These are phyloP conservation scores for Aspergillus sp. DNA, from an alignment of 2,329 filamentous ascomycete species.

Conservation along the genomic window DNA sequence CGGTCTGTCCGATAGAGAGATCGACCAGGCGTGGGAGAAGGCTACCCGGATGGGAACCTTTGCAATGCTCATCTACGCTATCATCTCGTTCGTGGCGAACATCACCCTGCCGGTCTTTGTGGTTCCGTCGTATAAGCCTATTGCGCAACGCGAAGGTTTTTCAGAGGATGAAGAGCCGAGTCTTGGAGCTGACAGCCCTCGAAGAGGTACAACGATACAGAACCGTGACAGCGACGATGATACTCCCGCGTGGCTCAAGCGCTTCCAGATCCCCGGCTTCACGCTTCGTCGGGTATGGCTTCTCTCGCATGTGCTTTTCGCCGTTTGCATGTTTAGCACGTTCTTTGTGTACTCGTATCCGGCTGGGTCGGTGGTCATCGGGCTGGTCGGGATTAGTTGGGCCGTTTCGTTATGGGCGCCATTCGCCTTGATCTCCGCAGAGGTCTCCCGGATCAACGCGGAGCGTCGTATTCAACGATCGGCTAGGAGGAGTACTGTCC, in stretches of 20 bases:
- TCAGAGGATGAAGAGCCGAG: conserved; percentile 14
- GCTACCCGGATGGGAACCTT: conserved; percentile 83
- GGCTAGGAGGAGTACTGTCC: neutral
- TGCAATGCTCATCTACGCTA: conserved; percentile 78
- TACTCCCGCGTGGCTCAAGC: conserved; percentile 42
- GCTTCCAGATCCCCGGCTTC: conserved; percentile 68
- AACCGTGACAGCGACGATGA: conserved; percentile 2
- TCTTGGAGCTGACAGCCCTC: conserved; percentile 13
- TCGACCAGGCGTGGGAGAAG: conserved; percentile 72
- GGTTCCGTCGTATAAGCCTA: conserved; percentile 59
- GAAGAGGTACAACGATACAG: too few relatives aligned
- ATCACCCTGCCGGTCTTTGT: conserved; percentile 80
- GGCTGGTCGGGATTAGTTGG: conserved; percentile 82
- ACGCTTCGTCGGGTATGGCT: conserved; percentile 87
- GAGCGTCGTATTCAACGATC: conserved; percentile 47
- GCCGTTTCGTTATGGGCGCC: conserved; percentile 89
- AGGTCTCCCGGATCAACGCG: conserved; percentile 76
- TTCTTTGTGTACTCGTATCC: conserved; percentile 65
- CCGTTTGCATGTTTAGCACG: conserved; percentile 71
- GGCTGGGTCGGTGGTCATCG: conserved; percentile 68
- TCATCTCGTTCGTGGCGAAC: conserved; percentile 74
- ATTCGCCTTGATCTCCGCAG: conserved; percentile 87
- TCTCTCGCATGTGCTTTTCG: conserved; percentile 73
- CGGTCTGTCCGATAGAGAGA: conserved; percentile 64
- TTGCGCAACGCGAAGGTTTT: conserved; percentile 4